Base-by-base conservation (phyloP, 1,284 basidiomycete genomes). In the Ustilago nuda region DNA sequence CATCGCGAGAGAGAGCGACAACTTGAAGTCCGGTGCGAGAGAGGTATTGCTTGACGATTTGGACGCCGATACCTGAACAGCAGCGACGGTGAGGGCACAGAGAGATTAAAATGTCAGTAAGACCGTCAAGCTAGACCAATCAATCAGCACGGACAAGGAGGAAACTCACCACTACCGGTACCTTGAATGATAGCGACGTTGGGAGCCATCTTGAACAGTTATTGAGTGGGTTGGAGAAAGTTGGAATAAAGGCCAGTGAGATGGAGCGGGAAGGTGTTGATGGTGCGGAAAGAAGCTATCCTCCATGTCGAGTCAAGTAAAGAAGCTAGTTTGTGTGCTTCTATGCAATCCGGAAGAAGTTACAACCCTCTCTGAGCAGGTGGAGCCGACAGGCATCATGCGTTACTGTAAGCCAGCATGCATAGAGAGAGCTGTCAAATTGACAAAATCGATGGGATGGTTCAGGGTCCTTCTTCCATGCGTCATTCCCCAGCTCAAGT, bases 1-100 rank as follows among this genome's bases (percentile, higher is more conserved):
- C 81, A 43, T 86, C 77, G 36, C 86, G 84, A 41, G 87, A 87
- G 2, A 88, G 87, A 15, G 87, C 87, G 61, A 88, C 87, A 48
- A 89, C 85, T 32, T 86, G 81, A 23, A 89, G 82, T 1, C 72
- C 72, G 9, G 88, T 87, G 27, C 85, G 74, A 4, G 78, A 61
- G 36, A 89, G 86, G 50, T 82, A 80, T 45, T 77, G 73, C 30
- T 76, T 66, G 27, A 79, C 72, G 19, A 82, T 59, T 32, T 80
- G 72, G 15, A 76, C 71, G 52, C 81, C 81, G 56, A 82, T 77
- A 54, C 80, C 80, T 65, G 58, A 17, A 4, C 4, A 19, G 19
- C 23, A 27, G 9, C 4, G n/a, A 19, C 11, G 43, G 19, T 8
- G 27, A 13, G 13, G 32, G 9, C 7, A 35, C 2, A 35, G 37